A percentile compares a stretch with the other conserved stretches of the same genome.
phyloP scores from a whole-genome alignment of 768 basidiomycete species.

The Auricularia sp. region DNA sequence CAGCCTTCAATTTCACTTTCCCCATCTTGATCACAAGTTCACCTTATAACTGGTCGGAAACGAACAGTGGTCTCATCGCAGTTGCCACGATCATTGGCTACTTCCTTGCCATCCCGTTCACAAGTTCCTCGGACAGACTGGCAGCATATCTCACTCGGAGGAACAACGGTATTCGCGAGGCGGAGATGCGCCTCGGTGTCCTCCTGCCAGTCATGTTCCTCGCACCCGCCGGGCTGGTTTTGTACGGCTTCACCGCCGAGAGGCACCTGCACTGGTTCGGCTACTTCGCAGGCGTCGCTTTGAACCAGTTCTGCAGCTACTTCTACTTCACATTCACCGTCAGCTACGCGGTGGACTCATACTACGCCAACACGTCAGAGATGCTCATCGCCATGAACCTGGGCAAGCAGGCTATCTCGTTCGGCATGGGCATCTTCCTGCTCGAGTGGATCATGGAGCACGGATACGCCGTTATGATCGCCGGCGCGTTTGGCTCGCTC shows the following conservation, averaged over 20 bases:
- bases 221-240: constrained; percentile 4
- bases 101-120: constrained; percentile 5
- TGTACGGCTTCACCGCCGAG: constrained; percentile 5
- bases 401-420: constrained; percentile 8
- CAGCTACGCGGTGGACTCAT: constrained; percentile 5
- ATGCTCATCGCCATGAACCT: constrained; percentile 8
- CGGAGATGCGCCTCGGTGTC: constrained; percentile 7
- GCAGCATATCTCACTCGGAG: constrained; percentile 4
- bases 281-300: constrained; percentile 5
- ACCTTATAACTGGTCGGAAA: constrained; percentile 7
- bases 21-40: constrained; percentile 3
- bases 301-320: constrained; percentile 5
- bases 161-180: constrained; percentile 6
- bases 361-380: constrained; percentile 4
- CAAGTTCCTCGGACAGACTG: constrained; percentile 3
- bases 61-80: constrained; percentile 5
- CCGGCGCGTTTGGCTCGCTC: constrained; percentile 5
- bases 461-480: constrained; percentile 8
- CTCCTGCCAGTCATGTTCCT: constrained; percentile 5
- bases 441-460: constrained; percentile 9
- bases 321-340: constrained; percentile 8
- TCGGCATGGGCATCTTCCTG: constrained; percentile 8
- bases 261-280: constrained; percentile 6
- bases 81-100: constrained; percentile 4
- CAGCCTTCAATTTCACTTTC: constrained; percentile 6